Base-by-base conservation (phyloP, 805 yeast genomes). In the Nakazawaea anatomiae region DNA sequence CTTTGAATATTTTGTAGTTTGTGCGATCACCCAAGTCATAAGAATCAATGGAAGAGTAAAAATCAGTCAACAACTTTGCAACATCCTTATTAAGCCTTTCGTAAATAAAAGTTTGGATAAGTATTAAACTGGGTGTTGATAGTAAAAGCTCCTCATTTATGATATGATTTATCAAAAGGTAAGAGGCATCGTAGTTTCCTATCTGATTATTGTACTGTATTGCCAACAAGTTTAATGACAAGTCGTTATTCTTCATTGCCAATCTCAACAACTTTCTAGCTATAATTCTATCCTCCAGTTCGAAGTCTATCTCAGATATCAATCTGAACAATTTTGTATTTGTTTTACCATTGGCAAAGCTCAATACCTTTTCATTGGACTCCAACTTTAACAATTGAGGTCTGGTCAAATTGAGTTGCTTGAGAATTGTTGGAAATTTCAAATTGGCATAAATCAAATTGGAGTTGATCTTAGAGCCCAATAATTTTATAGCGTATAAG, bases 31-130 rank as follows among this genome's bases (percentile, higher is more conserved):
- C 42, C 9, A 58, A 53, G 2, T 54, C 55, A 38, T 36, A 46
- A 4, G 25, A 10, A 29, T 34, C 47, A 25, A 51, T 32, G 6
- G 25, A 14, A 25, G n/a, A 1, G 14, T 36, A 12, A 30, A 51
- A 46, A 9, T 42, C 57, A 5, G 56, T 46, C 44, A 77, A 64
- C 18, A 76, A 58, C 2, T 59, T 60, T 1, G 54, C 48, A 43
- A 61, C 60, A 31, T 61, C 61, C 44, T 76, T 67, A 42, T 76
- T 74, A 42, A 73, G 62, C 10, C 62, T 53, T 54, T 79, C 84
- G 60, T 77, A 80, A 6, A 83, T 59, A 11, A 78, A 69, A 8
- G 76, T 68, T 31, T 82, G 63, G 5, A 75, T 65, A 30, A 81
- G 79, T 39, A 77, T 68, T 43, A 85, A 60, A 4, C 79, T 78